Evolutionary conservation across 352 stramenopile species (phyloP).

Genomic region (Phytophthora capsici): DNA sequence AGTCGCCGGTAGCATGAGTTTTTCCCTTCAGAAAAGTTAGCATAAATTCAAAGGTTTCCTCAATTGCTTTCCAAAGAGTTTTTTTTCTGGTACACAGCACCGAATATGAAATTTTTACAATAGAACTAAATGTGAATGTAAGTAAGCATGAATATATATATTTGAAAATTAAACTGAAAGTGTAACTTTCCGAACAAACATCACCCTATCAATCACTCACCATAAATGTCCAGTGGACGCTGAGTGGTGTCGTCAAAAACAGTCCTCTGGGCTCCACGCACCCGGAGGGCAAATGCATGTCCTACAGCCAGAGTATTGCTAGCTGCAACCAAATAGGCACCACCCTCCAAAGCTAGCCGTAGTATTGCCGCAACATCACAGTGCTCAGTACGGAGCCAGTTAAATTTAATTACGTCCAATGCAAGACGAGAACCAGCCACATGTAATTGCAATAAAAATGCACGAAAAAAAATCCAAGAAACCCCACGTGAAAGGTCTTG

Average conservation of each 20-base stretch:
- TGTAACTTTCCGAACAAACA: constrained; percentile 13
- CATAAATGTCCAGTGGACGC: background rate
- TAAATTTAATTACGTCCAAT: no score
- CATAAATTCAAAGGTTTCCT: no score
- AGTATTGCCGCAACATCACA: constrained; percentile 2
- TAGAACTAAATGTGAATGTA: background rate
- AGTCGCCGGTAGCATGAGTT: no score
- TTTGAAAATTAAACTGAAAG: no score
- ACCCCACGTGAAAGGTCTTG: no score
- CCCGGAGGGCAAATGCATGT: constrained; percentile 9
- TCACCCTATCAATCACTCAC: constrained; percentile 9
- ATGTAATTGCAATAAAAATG: no score
- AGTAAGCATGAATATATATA: background rate
- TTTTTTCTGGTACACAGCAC: no score
- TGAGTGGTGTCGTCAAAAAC: background rate
- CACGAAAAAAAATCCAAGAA: no score
- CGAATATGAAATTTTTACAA: background rate
- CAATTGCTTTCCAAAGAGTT: no score
- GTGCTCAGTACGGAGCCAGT: constrained; percentile 4
- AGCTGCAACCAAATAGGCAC: constrained; percentile 6
- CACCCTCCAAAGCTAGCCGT: constrained; percentile 4
- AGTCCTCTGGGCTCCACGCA: background rate
- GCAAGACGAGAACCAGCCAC: no score
- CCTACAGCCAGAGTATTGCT: constrained; percentile 8
- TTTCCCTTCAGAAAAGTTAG: no score